Evolutionary conservation across 257 asterid species (phyloP).

Genomic region (Vinca minor): DNA sequence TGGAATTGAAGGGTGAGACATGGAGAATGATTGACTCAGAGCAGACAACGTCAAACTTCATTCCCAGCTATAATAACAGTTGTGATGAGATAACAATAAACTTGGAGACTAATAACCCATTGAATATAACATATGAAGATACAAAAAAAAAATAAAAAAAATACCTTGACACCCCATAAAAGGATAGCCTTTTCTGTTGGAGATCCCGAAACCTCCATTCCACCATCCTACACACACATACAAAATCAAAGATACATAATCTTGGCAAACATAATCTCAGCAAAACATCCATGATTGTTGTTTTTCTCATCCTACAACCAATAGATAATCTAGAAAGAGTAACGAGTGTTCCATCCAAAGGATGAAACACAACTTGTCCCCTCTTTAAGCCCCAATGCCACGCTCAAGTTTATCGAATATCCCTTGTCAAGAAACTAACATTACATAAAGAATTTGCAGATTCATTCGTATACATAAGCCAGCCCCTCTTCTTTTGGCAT

Average conservation of each 20-base stretch:
- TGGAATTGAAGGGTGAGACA: constrained; percentile 86
- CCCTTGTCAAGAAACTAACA: background rate
- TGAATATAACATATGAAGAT: background rate
- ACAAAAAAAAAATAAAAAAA: background rate
- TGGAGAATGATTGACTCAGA: constrained; percentile 77
- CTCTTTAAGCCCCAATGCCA: background rate
- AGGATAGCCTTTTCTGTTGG: constrained; percentile 96
- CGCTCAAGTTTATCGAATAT: background rate
- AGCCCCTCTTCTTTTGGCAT: background rate
- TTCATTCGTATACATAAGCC: background rate
- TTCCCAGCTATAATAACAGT: constrained; percentile 56
- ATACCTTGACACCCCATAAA: constrained; percentile 93
- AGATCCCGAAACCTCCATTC: constrained; percentile 78
- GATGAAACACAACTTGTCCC: background rate
- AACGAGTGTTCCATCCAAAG: background rate
- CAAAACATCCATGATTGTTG: background rate
- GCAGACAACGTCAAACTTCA: constrained; percentile 70
- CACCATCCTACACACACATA: constrained; percentile 46
- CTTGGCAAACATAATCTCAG: background rate
- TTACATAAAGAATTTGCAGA: background rate
- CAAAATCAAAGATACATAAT: constrained; percentile 3
- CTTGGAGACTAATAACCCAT: constrained; percentile 7
- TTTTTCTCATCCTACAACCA: background rate
- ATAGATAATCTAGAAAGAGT: background rate
- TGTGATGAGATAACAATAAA: constrained; percentile 12